These are phyloP conservation scores for Nemania sp. DNA, from an alignment of 2,329 filamentous ascomycete species.

Conservation along the genomic window DNA sequence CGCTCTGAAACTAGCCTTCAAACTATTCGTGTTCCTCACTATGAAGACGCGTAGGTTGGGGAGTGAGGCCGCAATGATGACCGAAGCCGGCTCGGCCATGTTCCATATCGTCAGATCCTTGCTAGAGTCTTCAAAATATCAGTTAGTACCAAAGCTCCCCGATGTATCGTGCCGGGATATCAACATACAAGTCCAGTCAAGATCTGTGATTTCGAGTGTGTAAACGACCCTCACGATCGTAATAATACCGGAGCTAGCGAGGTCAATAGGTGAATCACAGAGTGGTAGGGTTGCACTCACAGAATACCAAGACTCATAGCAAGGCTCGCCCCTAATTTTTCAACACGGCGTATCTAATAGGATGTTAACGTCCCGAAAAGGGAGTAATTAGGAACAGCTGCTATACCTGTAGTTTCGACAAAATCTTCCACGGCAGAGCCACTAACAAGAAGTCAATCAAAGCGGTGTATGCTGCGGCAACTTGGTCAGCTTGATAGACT, in stretches of 20 bases:
- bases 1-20: constrained; percentile 22
- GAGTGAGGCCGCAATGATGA: constrained; percentile 36
- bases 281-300: constrained; percentile 8
- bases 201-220: constrained; percentile 22
- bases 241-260: constrained; percentile 29
- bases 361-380: neutral
- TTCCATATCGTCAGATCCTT: constrained; percentile 32
- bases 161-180: neutral
- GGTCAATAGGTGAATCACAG: constrained; percentile 16
- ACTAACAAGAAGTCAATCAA: constrained; percentile 34
- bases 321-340: constrained; percentile 35
- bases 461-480: constrained; percentile 26
- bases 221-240: constrained; percentile 32
- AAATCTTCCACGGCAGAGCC: constrained; percentile 31
- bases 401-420: constrained; percentile 33
- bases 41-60: constrained; percentile 37
- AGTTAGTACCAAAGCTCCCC: neutral
- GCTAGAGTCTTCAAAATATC: constrained; percentile 20
- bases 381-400: neutral
- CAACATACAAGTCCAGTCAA: constrained; percentile 37
- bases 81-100: constrained; percentile 30
- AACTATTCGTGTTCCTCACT: constrained; percentile 15
- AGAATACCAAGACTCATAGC: constrained; percentile 36
- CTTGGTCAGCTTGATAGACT: neutral
- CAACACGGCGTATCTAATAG: constrained; percentile 32